A percentile compares a stretch with the other conserved stretches of the same genome.
phyloP scores from a whole-genome alignment of 179 eudicot genomes.

The Carnegiea gigantea region DNA sequence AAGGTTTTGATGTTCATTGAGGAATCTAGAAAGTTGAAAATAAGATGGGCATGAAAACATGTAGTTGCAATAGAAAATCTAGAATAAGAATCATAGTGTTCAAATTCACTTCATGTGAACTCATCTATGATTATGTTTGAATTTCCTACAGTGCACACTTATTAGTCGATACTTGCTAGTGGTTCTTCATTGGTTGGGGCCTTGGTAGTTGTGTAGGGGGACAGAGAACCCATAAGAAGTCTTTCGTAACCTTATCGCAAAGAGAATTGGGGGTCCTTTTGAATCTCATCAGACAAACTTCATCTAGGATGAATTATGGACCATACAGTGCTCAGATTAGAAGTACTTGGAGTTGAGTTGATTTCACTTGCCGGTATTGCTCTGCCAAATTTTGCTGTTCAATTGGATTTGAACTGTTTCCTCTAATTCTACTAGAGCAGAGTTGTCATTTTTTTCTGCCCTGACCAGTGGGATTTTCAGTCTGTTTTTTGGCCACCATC shows the following conservation, averaged over 20 bases:
- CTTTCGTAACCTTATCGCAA: neutral
- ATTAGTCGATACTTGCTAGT: neutral
- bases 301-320: neutral
- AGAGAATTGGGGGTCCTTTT: neutral
- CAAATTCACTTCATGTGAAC: too few relatives aligned
- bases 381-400: neutral
- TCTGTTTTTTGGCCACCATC: neutral
- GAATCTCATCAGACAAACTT: neutral
- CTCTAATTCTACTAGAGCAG: neutral
- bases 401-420: neutral
- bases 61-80: neutral
- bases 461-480: neutral
- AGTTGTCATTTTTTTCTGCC: neutral
- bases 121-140: too few relatives aligned
- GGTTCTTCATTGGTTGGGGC: neutral
- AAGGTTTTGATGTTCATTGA: neutral
- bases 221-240: neutral
- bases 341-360: neutral
- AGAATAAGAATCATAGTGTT: neutral
- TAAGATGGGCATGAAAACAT: neutral
- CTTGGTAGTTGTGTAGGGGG: neutral
- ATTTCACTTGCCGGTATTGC: neutral
- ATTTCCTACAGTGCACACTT: too few relatives aligned
- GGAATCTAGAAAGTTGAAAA: neutral
- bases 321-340: neutral